Conservation (phyloP, 805 yeast species). For the Candida gorgasii region DNA sequence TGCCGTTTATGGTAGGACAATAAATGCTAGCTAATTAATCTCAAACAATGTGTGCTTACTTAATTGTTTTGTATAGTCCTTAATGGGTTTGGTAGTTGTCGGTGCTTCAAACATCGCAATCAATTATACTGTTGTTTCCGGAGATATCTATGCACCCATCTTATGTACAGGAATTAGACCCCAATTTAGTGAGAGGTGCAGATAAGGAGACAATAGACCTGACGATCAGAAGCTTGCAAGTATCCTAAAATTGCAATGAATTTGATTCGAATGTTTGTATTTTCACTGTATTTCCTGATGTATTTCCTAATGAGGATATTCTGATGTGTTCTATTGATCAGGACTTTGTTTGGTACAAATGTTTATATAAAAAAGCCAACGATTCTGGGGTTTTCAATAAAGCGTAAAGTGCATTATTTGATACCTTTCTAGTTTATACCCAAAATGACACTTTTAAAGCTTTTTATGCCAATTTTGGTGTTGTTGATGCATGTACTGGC, state of each 20-base stretch:
- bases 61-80: background rate
- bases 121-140: background rate
- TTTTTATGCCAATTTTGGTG: background rate
- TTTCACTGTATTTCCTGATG: too few species aligned
- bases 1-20: background rate
- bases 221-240: background rate
- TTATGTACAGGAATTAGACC: background rate
- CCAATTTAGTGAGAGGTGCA: too few species aligned
- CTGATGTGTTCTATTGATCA: background rate
- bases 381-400: too few species aligned
- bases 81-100: background rate
- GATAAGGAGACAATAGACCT: background rate
- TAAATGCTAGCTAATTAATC: background rate
- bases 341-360: too few species aligned
- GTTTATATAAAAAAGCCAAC: too few species aligned
- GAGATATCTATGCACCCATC: background rate
- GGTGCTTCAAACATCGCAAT: background rate
- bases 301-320: background rate
- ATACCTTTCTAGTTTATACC: background rate
- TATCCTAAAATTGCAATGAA: background rate
- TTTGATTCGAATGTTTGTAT: background rate
- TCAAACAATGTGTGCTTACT: background rate
- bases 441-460: too few species aligned
- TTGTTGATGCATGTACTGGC: slow-evolving; percentile 1
- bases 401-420: too few species aligned